These are phyloP conservation scores for Neophaeococcomyces aloes DNA, from an alignment of 2,329 filamentous ascomycete species.

Conservation along the genomic window DNA sequence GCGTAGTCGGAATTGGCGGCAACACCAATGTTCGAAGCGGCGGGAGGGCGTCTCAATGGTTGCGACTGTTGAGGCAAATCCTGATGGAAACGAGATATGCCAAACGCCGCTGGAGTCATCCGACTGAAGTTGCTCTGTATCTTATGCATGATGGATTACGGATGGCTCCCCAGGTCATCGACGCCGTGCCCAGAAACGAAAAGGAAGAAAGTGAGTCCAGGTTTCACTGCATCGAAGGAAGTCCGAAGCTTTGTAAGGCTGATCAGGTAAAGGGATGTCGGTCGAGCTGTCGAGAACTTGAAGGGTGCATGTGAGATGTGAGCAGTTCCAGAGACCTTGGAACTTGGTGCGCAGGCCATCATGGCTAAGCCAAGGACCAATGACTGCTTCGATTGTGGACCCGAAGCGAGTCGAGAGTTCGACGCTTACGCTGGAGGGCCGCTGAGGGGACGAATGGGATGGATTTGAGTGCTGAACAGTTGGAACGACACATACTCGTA, in stretches of 20 bases:
- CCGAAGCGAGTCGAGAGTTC: not conserved
- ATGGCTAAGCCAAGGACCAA: constrained; percentile 1
- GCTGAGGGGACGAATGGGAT: not conserved
- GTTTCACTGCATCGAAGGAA: constrained; percentile 17
- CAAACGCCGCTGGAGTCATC: constrained; percentile 54
- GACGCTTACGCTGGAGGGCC: not conserved
- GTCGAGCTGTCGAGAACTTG: constrained; percentile 4
- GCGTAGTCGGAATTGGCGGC: constrained; percentile 63
- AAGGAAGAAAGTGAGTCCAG: constrained; percentile 10
- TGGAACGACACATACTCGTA: too few relatives aligned
- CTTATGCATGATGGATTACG: constrained; percentile 48
- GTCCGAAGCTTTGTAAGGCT: constrained; percentile 4
- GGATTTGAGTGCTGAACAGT: too few relatives aligned
- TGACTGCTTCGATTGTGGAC: not conserved
- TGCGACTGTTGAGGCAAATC: constrained; percentile 42
- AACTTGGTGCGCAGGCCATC: not conserved
- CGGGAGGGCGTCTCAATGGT: constrained; percentile 47
- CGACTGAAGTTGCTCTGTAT: constrained; percentile 54
- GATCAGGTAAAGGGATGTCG: constrained; percentile 1
- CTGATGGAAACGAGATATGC: constrained; percentile 50
- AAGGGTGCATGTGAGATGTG: constrained; percentile 6
- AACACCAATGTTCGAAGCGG: constrained; percentile 43
- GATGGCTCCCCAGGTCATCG: constrained; percentile 22
- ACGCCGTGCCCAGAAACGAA: constrained; percentile 14
- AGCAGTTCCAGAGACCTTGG: not conserved